Percentiles rank a stretch among this genome's conserved stretches.
These are phyloP conservation scores for Trametes pubescens DNA, from an alignment of 1,284 basidiomycete species.

Conservation along the genomic window DNA sequence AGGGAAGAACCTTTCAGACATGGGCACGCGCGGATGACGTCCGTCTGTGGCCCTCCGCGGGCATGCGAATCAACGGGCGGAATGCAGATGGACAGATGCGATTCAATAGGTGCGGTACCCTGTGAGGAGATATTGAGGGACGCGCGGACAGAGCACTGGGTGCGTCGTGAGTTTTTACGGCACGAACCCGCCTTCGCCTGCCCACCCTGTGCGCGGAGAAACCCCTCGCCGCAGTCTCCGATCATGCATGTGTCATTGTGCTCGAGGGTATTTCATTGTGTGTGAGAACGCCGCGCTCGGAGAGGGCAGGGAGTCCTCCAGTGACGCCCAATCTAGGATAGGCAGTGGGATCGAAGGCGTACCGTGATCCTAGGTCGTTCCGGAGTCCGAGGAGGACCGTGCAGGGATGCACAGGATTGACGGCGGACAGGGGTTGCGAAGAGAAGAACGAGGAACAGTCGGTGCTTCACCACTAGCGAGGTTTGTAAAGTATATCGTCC, in stretches of 20 bases:
- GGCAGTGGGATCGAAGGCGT: not conserved
- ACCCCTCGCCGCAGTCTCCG: not conserved
- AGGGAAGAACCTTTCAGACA: not conserved
- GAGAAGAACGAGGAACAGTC: not conserved
- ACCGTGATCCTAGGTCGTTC: conserved; percentile 7
- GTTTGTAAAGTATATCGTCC: not conserved
- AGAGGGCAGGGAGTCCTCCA: conserved; percentile 3
- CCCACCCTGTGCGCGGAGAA: not conserved
- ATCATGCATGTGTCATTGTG: conserved; percentile 1
- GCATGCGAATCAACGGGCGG: conserved; percentile 3
- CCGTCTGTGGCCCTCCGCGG: not conserved
- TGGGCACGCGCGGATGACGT: not conserved
- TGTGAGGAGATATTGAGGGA: conserved; percentile 12
- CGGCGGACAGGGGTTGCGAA: too few relatives aligned
- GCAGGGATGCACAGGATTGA: not conserved
- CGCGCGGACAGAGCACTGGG: not conserved
- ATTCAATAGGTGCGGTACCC: not conserved
- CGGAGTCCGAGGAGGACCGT: conserved; percentile 12
- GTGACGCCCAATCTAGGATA: not conserved
- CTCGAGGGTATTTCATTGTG: not conserved
- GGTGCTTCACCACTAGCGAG: not conserved
- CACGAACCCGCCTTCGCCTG: not conserved
- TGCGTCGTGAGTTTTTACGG: not conserved
- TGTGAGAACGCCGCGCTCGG: conserved; percentile 5
- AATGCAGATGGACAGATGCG: not conserved